Conservation (phyloP, 768 basidiomycete genomes). For the Serendipita sp. region DNA sequence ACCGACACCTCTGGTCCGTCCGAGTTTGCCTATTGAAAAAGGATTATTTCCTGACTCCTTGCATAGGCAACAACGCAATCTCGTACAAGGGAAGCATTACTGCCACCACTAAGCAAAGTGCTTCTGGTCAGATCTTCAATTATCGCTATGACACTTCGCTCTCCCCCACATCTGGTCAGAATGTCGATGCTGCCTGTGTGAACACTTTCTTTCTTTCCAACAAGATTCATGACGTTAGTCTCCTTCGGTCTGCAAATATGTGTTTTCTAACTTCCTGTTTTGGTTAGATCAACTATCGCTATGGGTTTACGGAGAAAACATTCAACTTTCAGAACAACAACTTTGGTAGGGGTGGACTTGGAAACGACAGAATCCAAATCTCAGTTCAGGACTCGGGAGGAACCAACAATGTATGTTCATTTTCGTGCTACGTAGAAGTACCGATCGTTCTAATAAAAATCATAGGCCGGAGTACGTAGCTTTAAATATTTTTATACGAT, state of each 20-base stretch:
- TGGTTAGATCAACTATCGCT: slow-evolving; percentile 22
- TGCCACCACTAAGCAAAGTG: slow-evolving; percentile 23
- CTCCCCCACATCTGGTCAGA: slow-evolving; percentile 26
- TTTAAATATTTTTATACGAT: slow-evolving; percentile 15
- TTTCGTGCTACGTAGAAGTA: background rate
- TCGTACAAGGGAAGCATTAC: slow-evolving; percentile 18
- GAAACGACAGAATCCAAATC: slow-evolving; percentile 32
- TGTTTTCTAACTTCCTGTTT: background rate
- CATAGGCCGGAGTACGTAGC: slow-evolving; percentile 9
- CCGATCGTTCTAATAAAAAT: slow-evolving; percentile 25
- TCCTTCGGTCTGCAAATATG: background rate
- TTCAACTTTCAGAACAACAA: slow-evolving; percentile 50
- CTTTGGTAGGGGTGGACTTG: slow-evolving; percentile 34
- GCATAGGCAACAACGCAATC: slow-evolving; percentile 24
- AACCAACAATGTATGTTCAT: slow-evolving; percentile 25
- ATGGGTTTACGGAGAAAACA: slow-evolving; percentile 42
- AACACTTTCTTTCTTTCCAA: slow-evolving; percentile 43
- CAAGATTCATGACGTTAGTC: slow-evolving; percentile 32
- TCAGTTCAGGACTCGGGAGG: slow-evolving; percentile 32
- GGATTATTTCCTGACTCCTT: background rate
- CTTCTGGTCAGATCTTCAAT: slow-evolving; percentile 24
- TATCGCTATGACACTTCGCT: slow-evolving; percentile 22
- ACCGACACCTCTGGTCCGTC: slow-evolving; percentile 16
- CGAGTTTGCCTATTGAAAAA: background rate
- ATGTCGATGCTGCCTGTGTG: slow-evolving; percentile 37